A percentile compares a stretch with the other conserved stretches of the same genome.
Conservation (phyloP, 441 rosid species). For the Aquilaria agallochum region DNA sequence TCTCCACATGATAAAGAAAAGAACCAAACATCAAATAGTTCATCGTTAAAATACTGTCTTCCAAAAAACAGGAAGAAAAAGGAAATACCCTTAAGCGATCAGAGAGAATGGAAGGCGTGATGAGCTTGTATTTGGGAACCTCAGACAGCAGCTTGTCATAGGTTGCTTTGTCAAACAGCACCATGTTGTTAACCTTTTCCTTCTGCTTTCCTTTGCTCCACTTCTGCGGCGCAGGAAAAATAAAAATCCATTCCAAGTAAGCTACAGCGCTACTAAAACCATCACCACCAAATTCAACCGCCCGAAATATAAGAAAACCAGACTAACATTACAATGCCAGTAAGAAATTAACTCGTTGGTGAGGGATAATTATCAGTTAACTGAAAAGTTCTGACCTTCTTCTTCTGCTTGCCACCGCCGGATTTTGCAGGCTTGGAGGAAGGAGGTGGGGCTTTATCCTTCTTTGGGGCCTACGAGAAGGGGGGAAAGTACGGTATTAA, state of each 20-base stretch:
- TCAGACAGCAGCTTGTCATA: slow-evolving; percentile 66
- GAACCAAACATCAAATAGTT: neutral
- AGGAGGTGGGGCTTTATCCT: slow-evolving; percentile 66
- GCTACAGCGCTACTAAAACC: neutral
- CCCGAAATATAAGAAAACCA: neutral
- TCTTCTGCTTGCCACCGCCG: slow-evolving; percentile 73
- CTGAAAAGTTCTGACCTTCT: slow-evolving; percentile 39
- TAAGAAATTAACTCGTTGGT: no score
- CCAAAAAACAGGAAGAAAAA: neutral
- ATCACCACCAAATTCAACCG: neutral
- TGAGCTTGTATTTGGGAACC: slow-evolving; percentile 65
- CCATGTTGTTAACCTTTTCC: slow-evolving; percentile 81
- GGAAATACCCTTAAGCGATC: slow-evolving; percentile 51
- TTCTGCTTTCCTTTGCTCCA: slow-evolving; percentile 86
- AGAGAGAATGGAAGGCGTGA: slow-evolving; percentile 59
- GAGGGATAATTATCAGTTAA: neutral
- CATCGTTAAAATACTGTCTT: neutral
- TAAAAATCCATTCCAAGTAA: neutral
- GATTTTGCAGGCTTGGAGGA: slow-evolving; percentile 71
- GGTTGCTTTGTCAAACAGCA: slow-evolving; percentile 57
- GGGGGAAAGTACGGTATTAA: neutral
- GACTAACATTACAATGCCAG: no score
- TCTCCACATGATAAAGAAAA: neutral
- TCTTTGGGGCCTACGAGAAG: slow-evolving; percentile 51
- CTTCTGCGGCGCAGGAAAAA: slow-evolving; percentile 32